Evolutionary conservation across 345 rosid species (phyloP).

Genomic region (Geranium rotundifolium): DNA sequence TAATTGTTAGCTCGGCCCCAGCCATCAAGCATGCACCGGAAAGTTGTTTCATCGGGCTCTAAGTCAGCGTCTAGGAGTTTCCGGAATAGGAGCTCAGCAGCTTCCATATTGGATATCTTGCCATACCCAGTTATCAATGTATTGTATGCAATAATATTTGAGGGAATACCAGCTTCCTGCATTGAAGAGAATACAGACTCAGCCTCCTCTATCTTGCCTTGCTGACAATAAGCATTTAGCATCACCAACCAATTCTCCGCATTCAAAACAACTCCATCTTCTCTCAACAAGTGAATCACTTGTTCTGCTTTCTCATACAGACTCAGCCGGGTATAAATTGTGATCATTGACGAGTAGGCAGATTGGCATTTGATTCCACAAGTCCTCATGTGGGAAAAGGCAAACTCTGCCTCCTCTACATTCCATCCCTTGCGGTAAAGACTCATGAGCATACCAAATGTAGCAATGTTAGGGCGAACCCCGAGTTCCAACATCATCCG

Average conservation of each 20-base stretch:
- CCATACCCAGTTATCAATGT: conserved; percentile 79
- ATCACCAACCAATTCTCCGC: conserved; percentile 75
- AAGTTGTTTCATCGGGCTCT: conserved; percentile 73
- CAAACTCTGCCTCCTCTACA: conserved; percentile 63
- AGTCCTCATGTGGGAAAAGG: conserved; percentile 56
- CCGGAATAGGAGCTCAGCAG: conserved; percentile 46
- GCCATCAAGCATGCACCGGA: conserved; percentile 91
- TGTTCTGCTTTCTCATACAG: conserved; percentile 64
- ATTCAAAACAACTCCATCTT: conserved; percentile 42
- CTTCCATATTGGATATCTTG: conserved; percentile 56
- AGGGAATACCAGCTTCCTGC: conserved; percentile 43
- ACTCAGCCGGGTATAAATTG: conserved; percentile 65
- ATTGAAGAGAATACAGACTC: conserved; percentile 43
- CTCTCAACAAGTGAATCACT: conserved; percentile 45
- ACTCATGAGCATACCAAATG: conserved; percentile 81
- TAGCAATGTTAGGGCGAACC: conserved; percentile 66
- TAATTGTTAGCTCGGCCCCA: conserved; percentile 68
- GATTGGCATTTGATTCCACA: conserved; percentile 55
- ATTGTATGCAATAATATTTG: conserved; percentile 61
- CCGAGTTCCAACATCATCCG: conserved; percentile 60
- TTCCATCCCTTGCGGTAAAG: conserved; percentile 70
- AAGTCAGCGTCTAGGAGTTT: conserved; percentile 35
- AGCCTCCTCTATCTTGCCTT: conserved; percentile 66
- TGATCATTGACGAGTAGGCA: conserved; percentile 86
- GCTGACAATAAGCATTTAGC: conserved; percentile 79